These are phyloP conservation scores for Fusarium devonianum DNA, from an alignment of 2,329 filamentous ascomycete species.

Conservation along the genomic window DNA sequence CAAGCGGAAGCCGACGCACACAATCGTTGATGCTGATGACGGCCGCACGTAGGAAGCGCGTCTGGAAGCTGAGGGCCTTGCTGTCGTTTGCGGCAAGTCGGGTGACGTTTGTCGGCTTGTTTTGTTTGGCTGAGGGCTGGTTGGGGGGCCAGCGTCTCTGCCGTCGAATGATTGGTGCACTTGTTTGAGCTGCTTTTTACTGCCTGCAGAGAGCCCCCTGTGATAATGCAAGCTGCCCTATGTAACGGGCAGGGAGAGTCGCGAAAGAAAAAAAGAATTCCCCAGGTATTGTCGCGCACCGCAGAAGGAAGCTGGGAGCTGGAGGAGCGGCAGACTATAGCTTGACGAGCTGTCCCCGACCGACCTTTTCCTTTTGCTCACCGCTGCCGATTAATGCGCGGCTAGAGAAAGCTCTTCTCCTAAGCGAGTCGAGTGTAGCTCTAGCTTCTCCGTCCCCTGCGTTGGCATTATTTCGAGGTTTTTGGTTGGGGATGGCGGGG, in stretches of 20 bases:
- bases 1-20: conserved; percentile 13
- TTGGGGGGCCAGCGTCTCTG: conserved; percentile 32
- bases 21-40: background rate
- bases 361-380: conserved; percentile 6
- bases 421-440: conserved; percentile 19
- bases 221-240: background rate
- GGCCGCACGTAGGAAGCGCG: conserved; percentile 5
- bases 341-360: background rate
- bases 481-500: conserved; percentile 14
- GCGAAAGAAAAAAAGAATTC: background rate
- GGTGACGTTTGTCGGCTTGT: conserved; percentile 17
- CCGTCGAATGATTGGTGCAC: conserved; percentile 16
- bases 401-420: conserved; percentile 12
- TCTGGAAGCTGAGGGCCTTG: conserved; percentile 28
- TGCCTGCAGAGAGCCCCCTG: conserved; percentile 3
- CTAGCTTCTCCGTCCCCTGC: conserved; percentile 8
- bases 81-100: conserved; percentile 2
- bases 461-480: conserved; percentile 17
- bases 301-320: too few species aligned
- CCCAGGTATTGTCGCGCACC: too few species aligned
- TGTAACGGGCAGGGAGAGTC: background rate
- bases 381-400: conserved; percentile 13
- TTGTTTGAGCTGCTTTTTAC: conserved; percentile 6
- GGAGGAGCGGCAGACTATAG: background rate
- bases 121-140: conserved; percentile 24